A percentile compares a stretch with the other conserved stretches of the same genome.
Conservation (phyloP, 2,329 filamentous ascomycete species). For the Fusarium proliferatum region DNA sequence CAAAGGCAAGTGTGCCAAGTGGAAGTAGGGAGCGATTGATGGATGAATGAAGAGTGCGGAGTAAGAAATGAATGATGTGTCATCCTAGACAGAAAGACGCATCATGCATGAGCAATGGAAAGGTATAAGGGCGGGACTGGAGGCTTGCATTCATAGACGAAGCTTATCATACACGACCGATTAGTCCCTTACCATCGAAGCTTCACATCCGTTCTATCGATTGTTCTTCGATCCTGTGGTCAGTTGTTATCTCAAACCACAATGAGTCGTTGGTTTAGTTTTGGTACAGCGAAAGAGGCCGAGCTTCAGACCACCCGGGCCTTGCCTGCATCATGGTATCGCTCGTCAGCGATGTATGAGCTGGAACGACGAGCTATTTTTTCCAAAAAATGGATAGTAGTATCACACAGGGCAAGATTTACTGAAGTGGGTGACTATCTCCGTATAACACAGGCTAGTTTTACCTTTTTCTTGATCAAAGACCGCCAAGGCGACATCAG, state of each 20-base stretch:
- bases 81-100: background rate
- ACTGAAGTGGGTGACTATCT: background rate
- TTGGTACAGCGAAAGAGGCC: background rate
- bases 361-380: background rate
- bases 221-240: fast-evolving
- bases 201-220: fast-evolving
- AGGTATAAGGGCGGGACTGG: background rate
- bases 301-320: background rate
- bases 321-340: background rate
- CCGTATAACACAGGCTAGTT: background rate
- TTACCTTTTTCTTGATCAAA: background rate
- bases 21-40: background rate
- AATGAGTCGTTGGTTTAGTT: background rate
- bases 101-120: background rate
- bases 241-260: background rate
- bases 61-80: fast-evolving
- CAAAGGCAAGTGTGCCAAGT: too few species aligned
- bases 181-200: background rate
- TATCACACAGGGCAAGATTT: background rate
- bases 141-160: background rate
- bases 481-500: background rate
- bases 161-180: background rate
- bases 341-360: background rate
- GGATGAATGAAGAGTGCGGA: background rate
- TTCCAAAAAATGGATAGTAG: background rate